Conservation (phyloP, 441 rosid species). For the Gossypium davidsonii region DNA sequence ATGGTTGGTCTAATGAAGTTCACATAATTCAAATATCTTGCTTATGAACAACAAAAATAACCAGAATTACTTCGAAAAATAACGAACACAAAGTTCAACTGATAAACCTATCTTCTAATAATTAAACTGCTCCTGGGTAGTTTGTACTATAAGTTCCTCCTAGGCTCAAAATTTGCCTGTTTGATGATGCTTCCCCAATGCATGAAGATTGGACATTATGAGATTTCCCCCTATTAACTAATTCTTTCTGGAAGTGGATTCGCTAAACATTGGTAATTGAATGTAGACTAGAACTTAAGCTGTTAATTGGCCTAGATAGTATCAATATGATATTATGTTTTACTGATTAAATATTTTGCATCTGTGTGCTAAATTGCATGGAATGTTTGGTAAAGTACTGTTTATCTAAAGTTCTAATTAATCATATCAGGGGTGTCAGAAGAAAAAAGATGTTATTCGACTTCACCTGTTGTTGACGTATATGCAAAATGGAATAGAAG, state of each 20-base stretch:
- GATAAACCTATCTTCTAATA: background rate
- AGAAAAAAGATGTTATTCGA: conserved; percentile 54
- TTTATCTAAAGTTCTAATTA: conserved; percentile 7
- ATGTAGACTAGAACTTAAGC: background rate
- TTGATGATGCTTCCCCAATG: background rate
- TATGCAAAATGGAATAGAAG: conserved; percentile 78
- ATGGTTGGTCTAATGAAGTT: background rate
- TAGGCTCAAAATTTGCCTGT: background rate
- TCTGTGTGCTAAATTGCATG: conserved; percentile 12
- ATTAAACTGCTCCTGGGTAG: background rate
- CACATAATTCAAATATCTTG: background rate
- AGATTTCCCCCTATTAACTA: conserved; percentile 5
- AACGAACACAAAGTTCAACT: background rate
- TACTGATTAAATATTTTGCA: background rate
- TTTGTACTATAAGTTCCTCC: background rate
- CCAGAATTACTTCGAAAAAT: background rate
- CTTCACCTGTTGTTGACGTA: conserved; percentile 66
- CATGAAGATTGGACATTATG: background rate
- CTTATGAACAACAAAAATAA: background rate
- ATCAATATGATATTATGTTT: background rate
- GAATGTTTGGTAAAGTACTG: background rate
- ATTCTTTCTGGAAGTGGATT: background rate
- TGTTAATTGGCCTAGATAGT: background rate
- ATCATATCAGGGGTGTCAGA: conserved; percentile 48
- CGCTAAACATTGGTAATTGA: background rate